Evolutionary conservation across 768 basidiomycete genomes (phyloP), one percentile per base, ranked within the genome.

Genomic region (Phylloporus sp.): DNA sequence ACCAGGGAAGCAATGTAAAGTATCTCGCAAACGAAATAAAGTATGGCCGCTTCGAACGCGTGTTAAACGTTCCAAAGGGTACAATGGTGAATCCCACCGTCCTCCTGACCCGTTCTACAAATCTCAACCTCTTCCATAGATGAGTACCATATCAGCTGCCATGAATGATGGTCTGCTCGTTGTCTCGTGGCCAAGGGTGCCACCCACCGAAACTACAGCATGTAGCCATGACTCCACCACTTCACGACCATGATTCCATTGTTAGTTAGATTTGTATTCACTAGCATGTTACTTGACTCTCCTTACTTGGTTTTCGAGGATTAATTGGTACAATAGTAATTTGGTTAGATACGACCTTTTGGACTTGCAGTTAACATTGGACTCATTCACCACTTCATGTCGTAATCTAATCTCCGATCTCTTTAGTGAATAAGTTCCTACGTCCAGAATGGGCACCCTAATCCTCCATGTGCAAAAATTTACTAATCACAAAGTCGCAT

Each of bases 141-240:
- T 52, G 57, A 59, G 51, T 28, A 74, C 65, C 17, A 64, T 73
- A 48, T 65, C 62, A n/a, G 72, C 72, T 10, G 59, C 62, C 9
- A 61, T 73, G 57, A 59, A 53, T 22, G 71, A 72, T 38, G 71
- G 71, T 15, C 60, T 73, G 31, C 61, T 73, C 14, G 48, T 68
- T 1, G 31, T 73, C 26, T 66, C 70, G 8, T 73, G 72, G 72
- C 71, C 71, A 2, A 61, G 65, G 26, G 28, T 33, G 3, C 52
- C 66, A 13, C 35, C 54, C n/a, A n/a, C n/a, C 0, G 56, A 56
- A 21, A 36, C 51, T 23, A 56, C 50, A 49, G 37, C 53, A 35
- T 34, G 53, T 9, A 41, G 1, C 11, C 33, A 43, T 48, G 49
- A 50, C 39, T 34, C 46, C 22, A 8, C 33, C 2, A 9, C 21